Base-by-base conservation (phyloP, 805 yeast genomes). In the Saccharomycopsis sp. region DNA sequence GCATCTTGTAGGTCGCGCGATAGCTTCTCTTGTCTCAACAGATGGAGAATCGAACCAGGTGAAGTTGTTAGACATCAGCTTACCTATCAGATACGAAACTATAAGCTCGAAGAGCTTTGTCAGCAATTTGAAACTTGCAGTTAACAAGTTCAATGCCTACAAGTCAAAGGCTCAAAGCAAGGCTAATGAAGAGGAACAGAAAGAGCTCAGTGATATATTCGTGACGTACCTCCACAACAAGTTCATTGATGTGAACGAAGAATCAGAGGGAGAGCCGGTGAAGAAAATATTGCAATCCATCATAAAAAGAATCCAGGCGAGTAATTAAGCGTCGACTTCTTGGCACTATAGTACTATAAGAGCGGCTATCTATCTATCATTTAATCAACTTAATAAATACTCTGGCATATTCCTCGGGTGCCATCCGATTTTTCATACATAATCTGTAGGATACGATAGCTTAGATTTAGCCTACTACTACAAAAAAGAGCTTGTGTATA, bases 71-170 rank as follows among this genome's bases (percentile, higher is more conserved):
- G 93, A 86, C 68, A 75, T 88, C 55, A 80, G 86, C 1, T 71
- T 89, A 60, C 86, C 93, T 3, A 73, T 91, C 35, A 82, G 96
- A 68, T 80, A 78, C 64, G 67, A 76, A 58, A 60, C 66, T 0
- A 64, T 76, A 2, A 72, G 74, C 58, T 64, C 72, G 15, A 72
- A 76, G 2, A 66, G 68, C 7, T 82, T 87, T 66, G 82, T 87
- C 19, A 83, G 78, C 54, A 70, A 74, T 55, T 76, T 92, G 66
- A 89, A 88, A 71, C 76, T 78, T 22, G 77, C 91, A 19, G 87
- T 90, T 50, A 87, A 86, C 67, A 83, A 84, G 67, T 89, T 82
- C 68, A 74, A 81, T 62, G 86, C 89, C 7, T 84, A 82, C 67
- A 77, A 79, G 62, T 64, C 68, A 63, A 84, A 78, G 67, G 59